Conservation (phyloP, 805 yeast species). For the Schizosaccharomyces cryophilus region DNA sequence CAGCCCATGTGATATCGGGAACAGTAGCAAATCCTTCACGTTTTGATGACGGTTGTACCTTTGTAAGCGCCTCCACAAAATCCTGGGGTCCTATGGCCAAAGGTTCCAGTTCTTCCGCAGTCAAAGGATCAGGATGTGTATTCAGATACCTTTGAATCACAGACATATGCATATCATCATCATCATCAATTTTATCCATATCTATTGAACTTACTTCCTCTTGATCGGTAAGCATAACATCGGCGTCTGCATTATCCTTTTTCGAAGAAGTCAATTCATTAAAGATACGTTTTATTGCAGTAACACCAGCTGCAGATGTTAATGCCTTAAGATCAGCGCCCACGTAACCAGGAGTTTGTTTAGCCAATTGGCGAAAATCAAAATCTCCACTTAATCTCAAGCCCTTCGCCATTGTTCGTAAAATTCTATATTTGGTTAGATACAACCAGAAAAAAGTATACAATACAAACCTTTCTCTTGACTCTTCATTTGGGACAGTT, state of each 20-base stretch:
- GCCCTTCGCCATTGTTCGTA: conserved; percentile 22
- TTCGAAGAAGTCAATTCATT: conserved; percentile 16
- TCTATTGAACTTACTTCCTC: not conserved
- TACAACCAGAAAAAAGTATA: no score
- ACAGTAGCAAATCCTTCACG: conserved; percentile 97
- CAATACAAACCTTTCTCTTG: conserved; percentile 24
- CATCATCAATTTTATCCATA: conserved; percentile 12
- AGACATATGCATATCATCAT: conserved; percentile 16
- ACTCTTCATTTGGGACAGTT: conserved; percentile 76
- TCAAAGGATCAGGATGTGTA: conserved; percentile 57
- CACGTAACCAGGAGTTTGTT: conserved; percentile 88
- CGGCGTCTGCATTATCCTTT: not conserved
- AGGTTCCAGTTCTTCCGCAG: conserved; percentile 49
- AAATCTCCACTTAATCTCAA: conserved; percentile 44
- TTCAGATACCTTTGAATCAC: conserved; percentile 49
- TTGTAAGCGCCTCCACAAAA: conserved; percentile 64
- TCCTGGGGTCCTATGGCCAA: conserved; percentile 56
- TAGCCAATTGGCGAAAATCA: conserved; percentile 52
- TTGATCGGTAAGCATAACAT: not conserved
- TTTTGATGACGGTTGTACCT: conserved; percentile 89
- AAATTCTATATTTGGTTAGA: conserved; percentile 20
- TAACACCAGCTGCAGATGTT: conserved; percentile 77
- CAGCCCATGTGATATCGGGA: conserved; percentile 90
- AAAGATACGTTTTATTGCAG: conserved; percentile 81
- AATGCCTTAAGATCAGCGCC: conserved; percentile 92